Evolutionary conservation across 495 filamentous ascomycete species (phyloP).

Genomic region (Saxophila tyrrhenica): DNA sequence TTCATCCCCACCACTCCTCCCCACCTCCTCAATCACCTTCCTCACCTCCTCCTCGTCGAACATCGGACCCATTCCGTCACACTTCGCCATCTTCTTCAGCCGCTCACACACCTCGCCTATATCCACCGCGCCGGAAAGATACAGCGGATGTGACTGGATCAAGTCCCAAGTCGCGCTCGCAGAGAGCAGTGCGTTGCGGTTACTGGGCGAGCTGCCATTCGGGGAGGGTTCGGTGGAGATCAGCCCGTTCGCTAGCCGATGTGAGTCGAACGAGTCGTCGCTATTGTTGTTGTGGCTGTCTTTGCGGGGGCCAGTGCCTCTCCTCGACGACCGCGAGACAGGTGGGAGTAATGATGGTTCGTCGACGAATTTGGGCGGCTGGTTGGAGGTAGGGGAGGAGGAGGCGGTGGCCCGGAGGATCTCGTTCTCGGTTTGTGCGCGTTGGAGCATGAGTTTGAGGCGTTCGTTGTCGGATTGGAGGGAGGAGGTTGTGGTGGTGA

Average conservation of each 20-base stretch:
- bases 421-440: conserved; percentile 80
- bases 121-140: conserved; percentile 71
- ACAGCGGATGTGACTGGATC: conserved; percentile 73
- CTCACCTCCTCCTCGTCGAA: conserved; percentile 69
- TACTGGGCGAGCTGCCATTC: conserved; percentile 51
- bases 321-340: background rate
- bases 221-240: conserved; percentile 52
- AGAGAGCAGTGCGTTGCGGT: conserved; percentile 43
- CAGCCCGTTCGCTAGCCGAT: conserved; percentile 10
- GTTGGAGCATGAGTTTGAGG: conserved; percentile 68
- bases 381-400: conserved; percentile 2
- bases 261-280: conserved; percentile 13
- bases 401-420: conserved; percentile 57
- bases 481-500: conserved; percentile 47
- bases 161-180: conserved; percentile 82
- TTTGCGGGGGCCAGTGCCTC: background rate
- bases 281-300: conserved; percentile 21
- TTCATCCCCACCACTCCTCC: conserved; percentile 29
- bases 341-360: conserved; percentile 12
- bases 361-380: conserved; percentile 16
- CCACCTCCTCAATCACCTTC: conserved; percentile 64
- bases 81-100: conserved; percentile 65
- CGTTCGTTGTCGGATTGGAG: conserved; percentile 69
- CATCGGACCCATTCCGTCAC: conserved; percentile 82
- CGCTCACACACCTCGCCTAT: conserved; percentile 65